Percentiles rank a stretch among this genome's conserved stretches.
These are phyloP conservation scores for Orychophragmus violaceus DNA, from an alignment of 345 rosid genomes.

Conservation along the genomic window DNA sequence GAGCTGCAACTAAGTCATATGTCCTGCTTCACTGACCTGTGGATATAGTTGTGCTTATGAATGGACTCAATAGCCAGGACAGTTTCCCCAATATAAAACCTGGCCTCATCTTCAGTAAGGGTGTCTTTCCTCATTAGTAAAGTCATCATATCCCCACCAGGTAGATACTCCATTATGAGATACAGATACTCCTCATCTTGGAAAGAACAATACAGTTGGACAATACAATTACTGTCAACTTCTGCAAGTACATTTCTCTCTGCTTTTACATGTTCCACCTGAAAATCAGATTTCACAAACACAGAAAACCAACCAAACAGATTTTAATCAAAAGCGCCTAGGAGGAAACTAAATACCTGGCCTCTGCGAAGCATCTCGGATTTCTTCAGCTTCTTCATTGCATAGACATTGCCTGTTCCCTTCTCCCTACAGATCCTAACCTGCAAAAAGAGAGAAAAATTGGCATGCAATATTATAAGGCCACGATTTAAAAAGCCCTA, in stretches of 20 bases:
- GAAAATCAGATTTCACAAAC: slow-evolving; percentile 22
- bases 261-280: slow-evolving; percentile 99
- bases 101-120: slow-evolving; percentile 91
- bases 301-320: slow-evolving; percentile 13
- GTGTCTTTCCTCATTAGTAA: slow-evolving; percentile 92
- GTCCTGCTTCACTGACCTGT: slow-evolving; percentile 27
- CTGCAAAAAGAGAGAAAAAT: slow-evolving; percentile 44
- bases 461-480: too few relatives aligned
- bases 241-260: too few relatives aligned
- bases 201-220: too few relatives aligned
- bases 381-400: slow-evolving; percentile 97
- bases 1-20: neutral
- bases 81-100: slow-evolving; percentile 94
- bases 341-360: slow-evolving; percentile 66
- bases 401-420: slow-evolving; percentile 82
- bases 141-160: slow-evolving; percentile 99
- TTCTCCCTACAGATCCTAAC: slow-evolving; percentile 91
- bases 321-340: too few relatives aligned
- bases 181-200: slow-evolving; percentile 82
- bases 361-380: slow-evolving; percentile 99
- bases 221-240: too few relatives aligned
- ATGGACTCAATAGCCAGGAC: slow-evolving; percentile 95
- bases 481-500: too few relatives aligned
- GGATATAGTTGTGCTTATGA: slow-evolving; percentile 86
- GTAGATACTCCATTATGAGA: slow-evolving; percentile 94